Percentiles rank a stretch among this genome's conserved stretches.
phyloP scores from a whole-genome alignment of 768 basidiomycete genomes.

The Auriscalpium vulgare region DNA sequence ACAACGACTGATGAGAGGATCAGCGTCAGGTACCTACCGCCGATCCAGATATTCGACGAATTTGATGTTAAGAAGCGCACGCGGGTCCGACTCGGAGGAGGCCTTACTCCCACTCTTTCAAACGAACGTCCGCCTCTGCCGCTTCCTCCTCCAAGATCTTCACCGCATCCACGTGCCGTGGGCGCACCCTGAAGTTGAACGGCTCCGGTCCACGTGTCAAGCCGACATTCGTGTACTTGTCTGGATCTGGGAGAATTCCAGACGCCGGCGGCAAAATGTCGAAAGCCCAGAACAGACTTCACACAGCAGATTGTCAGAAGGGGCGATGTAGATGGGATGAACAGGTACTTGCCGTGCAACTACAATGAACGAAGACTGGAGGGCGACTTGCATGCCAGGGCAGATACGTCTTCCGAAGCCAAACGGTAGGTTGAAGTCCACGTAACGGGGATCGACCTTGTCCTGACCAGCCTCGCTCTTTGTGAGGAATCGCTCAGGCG shows the following conservation, averaged over 20 bases:
- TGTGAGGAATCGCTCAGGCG: slow-evolving; percentile 17
- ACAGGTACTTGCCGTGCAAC: slow-evolving; percentile 5
- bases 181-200: neutral
- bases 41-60: too few relatives aligned
- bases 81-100: too few relatives aligned
- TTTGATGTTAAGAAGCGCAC: too few relatives aligned
- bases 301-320: neutral
- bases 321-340: neutral
- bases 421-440: slow-evolving; percentile 13
- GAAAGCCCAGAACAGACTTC: slow-evolving; percentile 15
- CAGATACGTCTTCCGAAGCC: slow-evolving; percentile 18
- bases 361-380: slow-evolving; percentile 9
- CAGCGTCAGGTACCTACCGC: too few relatives aligned
- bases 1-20: too few relatives aligned
- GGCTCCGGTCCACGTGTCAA: neutral
- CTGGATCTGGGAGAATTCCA: neutral
- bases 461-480: slow-evolving; percentile 3
- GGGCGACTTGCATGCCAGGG: slow-evolving; percentile 14
- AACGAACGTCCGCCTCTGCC: slow-evolving; percentile 3
- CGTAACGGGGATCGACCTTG: slow-evolving; percentile 5
- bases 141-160: slow-evolving; percentile 4
- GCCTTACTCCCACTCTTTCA: slow-evolving; percentile 7
- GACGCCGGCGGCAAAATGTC: slow-evolving; percentile 4
- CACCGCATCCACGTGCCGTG: neutral
- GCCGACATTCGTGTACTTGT: neutral